Conservation (phyloP, 108 stramenopile genomes). For the Nitzschia sp. region DNA sequence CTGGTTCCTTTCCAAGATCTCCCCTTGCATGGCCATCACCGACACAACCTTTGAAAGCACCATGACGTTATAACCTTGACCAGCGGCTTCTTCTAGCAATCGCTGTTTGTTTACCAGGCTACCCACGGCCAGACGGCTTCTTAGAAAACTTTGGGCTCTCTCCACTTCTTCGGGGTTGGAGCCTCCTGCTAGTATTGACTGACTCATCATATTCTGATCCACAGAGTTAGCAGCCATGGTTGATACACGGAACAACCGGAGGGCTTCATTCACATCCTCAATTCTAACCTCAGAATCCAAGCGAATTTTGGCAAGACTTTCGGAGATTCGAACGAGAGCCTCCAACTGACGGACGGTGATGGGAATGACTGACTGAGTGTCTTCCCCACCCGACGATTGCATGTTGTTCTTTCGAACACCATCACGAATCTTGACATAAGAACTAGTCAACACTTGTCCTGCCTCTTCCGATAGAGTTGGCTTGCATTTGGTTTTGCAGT, state of each 20-base stretch:
- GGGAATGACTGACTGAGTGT: conserved; percentile 79
- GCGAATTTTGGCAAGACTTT: conserved; percentile 96
- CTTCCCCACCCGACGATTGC: conserved; percentile 11
- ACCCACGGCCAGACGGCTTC: conserved; percentile 68
- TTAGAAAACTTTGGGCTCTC: conserved; percentile 75
- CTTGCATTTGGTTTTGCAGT: conserved; percentile 89
- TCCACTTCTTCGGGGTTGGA: conserved; percentile 63
- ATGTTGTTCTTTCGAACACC: conserved; percentile 69
- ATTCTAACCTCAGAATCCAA: conserved; percentile 87
- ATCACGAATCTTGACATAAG: conserved; percentile 95
- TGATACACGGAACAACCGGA: conserved; percentile 96
- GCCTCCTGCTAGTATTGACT: conserved; percentile 20
- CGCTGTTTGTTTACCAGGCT: conserved; percentile 81
- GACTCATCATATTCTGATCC: conserved; percentile 43
- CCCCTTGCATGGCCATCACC: conserved; percentile 74
- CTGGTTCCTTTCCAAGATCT: conserved; percentile 80
- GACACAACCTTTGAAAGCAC: conserved; percentile 67
- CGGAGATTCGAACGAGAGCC: conserved; percentile 95
- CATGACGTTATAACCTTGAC: conserved; percentile 81
- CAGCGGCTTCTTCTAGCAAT: conserved; percentile 80
- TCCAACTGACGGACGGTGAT: conserved; percentile 99
- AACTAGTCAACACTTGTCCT: conserved; percentile 78
- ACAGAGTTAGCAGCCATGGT: conserved; percentile 93
- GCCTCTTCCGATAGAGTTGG: conserved; percentile 90
- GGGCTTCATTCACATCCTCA: conserved; percentile 96